Evolutionary conservation across 352 stramenopile genomes (phyloP), one percentile per base, ranked within the genome.

Genomic region (Phytophthora agathidicida): DNA sequence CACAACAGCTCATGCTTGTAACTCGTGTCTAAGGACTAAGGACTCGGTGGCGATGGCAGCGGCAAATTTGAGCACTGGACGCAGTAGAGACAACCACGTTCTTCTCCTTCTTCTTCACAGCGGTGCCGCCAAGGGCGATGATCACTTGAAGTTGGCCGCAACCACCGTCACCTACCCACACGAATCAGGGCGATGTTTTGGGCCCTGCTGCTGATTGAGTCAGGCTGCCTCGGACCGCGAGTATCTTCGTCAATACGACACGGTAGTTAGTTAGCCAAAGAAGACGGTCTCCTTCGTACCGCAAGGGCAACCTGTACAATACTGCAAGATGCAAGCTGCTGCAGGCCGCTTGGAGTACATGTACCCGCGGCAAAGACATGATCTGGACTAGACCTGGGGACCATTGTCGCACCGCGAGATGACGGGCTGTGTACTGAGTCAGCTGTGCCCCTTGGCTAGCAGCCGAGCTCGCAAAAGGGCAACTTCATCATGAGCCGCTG

Each of bases 361-460:
- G 19, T 22, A 13, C 20, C 19, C 30, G 23, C 24, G 9, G 16
- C 36, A 57, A 56, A 48, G 30, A 60, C 33, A 48, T 43, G 45
- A 7, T n/a, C 13, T n/a, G n/a, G 24, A 32, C 52, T 57, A 44
- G 52, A 24, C 45, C 19, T 22, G 8, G 32, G 56, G 39, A 22
- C 38, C 32, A 49, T 53, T 65, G 57, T 65, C 57, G 43, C 57
- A 65, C 39, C 47, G 52, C 24, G 14, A 24, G 45, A 64, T 41
- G 26, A 52, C 33, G 43, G 36, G 44, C 23, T 27, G 22, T 10
- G 19, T n/a, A 11, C 26, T 64, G 55, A 58, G 55, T 64, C 55
- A 64, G 36, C 36, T 50, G 54, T 28, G 54, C 14, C 38, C 16
- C 32, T 58, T 58, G 49, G 47, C 45, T 41, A 13, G 43, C 2